Conservation (phyloP, 1,284 basidiomycete genomes). For the Meira miltonrushii region DNA sequence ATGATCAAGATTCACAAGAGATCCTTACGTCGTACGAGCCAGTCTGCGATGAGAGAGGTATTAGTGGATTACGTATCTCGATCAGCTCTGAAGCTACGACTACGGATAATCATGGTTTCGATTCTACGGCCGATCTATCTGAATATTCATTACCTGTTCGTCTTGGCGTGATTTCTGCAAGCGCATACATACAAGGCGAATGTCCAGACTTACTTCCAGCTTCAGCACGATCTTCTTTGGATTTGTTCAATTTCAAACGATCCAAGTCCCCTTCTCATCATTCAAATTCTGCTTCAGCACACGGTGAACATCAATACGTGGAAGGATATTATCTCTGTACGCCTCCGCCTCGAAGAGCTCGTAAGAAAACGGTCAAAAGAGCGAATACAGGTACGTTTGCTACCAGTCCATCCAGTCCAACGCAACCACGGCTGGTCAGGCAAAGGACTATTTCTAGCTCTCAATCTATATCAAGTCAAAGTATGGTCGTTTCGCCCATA, state of each 20-base stretch:
- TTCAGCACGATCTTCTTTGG: too few species aligned
- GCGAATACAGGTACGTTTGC: too few species aligned
- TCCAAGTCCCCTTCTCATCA: constrained; percentile 4
- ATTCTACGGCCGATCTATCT: background rate
- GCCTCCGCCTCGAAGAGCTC: constrained; percentile 20
- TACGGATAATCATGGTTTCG: background rate
- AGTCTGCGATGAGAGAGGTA: too few species aligned
- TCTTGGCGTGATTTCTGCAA: constrained; percentile 34
- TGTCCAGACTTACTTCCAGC: too few species aligned
- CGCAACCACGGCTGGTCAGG: too few species aligned
- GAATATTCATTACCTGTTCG: constrained; percentile 28
- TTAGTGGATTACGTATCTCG: background rate
- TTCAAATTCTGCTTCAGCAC: constrained; percentile 8
- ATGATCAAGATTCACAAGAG: too few species aligned
- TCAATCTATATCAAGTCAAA: too few species aligned
- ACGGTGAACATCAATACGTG: constrained; percentile 16
- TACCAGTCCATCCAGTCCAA: too few species aligned
- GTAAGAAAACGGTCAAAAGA: background rate
- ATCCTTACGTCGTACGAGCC: too few species aligned
- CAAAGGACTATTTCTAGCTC: too few species aligned
- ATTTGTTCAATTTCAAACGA: background rate
- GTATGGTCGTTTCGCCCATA: too few species aligned
- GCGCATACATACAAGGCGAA: background rate
- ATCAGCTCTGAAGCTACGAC: background rate
- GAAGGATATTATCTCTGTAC: constrained; percentile 38